Evolutionary conservation across 495 filamentous ascomycete genomes (phyloP).

Genomic region (Neurospora sp.): DNA sequence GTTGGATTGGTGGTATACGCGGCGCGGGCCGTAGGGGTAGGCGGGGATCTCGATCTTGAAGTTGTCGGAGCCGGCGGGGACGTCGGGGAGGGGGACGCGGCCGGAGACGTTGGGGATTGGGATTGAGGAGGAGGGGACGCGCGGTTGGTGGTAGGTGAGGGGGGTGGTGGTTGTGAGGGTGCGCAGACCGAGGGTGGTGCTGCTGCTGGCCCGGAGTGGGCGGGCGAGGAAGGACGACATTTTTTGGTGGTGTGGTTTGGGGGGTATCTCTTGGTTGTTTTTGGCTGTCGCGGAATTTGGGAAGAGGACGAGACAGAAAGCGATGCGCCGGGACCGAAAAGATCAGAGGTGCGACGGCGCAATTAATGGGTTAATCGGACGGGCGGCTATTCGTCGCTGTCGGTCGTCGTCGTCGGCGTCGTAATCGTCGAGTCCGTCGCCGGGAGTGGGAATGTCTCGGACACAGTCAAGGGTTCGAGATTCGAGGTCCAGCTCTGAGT

Average conservation of each 20-base stretch:
- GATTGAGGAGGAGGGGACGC: slow-evolving; percentile 26
- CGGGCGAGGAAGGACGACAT: slow-evolving; percentile 5
- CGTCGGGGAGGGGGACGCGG: slow-evolving; percentile 31
- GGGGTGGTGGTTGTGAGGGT: slow-evolving; percentile 1
- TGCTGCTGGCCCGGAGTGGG: slow-evolving; percentile 5
- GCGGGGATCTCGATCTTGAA: slow-evolving; percentile 42
- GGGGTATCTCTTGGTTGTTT: background rate
- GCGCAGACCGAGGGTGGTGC: background rate
- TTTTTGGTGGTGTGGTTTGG: slow-evolving; percentile 12
- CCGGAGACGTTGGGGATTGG: slow-evolving; percentile 30
- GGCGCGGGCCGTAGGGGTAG: slow-evolving; percentile 78
- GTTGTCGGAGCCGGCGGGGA: slow-evolving; percentile 21
- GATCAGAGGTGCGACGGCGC: background rate
- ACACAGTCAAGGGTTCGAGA: background rate
- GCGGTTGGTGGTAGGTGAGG: slow-evolving; percentile 7
- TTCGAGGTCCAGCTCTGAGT: background rate
- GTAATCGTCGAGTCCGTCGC: background rate
- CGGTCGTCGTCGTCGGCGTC: background rate
- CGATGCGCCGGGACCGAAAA: background rate
- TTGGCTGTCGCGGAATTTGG: background rate
- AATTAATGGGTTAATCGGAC: background rate
- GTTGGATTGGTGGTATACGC: slow-evolving; percentile 78
- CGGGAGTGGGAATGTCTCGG: background rate
- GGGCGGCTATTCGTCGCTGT: background rate
- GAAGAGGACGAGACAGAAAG: background rate